Evolutionary conservation across 306 rosid genomes (phyloP), one percentile per base, ranked within the genome.

Genomic region (Arachis stenosperma): DNA sequence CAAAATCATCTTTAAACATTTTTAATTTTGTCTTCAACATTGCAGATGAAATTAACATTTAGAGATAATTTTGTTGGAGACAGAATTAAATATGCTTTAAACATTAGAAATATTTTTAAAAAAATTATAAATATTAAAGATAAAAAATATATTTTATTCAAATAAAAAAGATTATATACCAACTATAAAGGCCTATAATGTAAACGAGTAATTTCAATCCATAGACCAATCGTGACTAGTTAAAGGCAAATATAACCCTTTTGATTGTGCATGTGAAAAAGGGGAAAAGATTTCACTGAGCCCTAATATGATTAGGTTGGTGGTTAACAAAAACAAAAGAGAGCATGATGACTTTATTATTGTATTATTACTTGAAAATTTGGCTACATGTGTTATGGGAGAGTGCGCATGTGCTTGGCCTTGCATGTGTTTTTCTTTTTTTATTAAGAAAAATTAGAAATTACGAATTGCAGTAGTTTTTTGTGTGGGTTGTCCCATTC

Each of bases 321-420:
- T 46, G 64, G 12, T 33, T 22, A 68, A 44, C 52, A 1, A 44
- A 61, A 59, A 44, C 60, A 10, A 9, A 43, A 61, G n/a, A 9
- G 52, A 58, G 55, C 67, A 7, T 40, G 58, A 41, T 33, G 33
- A 13, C 9, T 33, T 71, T 33, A 33, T 33, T 33, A 33, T 33
- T 33, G 37, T 33, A 58, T 68, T 36, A 46, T 22, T 58, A 53
- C 17, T 56, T 78, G 61, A 14, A 57, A 59, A 69, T 33, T 33
- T 70, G 59, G 71, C 43, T 74, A 66, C 66, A 70, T n/a, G 69
- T 52, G 67, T 61, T 55, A 71, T 50, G 73, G 57, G 71, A 1
- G 13, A 52, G 69, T 78, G 80, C 80, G 80, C 73, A 75, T 33
- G 69, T 76, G 74, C 55, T 73, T 76, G 68, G 73, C 69, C 53